Conservation (phyloP, 768 basidiomycete species). For the Kwoniella pini region DNA sequence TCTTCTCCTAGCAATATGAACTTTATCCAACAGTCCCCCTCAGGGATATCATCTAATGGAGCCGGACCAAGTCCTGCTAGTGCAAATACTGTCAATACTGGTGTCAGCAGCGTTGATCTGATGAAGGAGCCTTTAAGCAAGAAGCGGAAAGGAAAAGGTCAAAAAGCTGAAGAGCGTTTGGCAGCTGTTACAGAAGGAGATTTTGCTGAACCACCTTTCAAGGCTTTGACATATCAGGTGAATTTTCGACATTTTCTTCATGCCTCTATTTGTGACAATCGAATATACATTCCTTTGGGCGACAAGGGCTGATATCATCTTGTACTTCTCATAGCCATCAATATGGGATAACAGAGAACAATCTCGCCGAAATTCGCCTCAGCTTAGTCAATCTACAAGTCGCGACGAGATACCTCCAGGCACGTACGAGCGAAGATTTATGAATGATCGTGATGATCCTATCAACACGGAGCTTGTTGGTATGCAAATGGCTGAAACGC, state of each 20-base stretch:
- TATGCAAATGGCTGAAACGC: slow-evolving; percentile 27
- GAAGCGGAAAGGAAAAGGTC: slow-evolving; percentile 26
- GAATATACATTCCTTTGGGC: neutral
- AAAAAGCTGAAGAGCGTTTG: slow-evolving; percentile 35
- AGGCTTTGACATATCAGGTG: slow-evolving; percentile 39
- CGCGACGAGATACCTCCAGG: slow-evolving; percentile 26
- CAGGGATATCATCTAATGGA: slow-evolving; percentile 13
- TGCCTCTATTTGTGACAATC: neutral
- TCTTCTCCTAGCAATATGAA: slow-evolving; percentile 18
- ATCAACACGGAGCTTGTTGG: slow-evolving; percentile 34
- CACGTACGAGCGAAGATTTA: slow-evolving; percentile 15
- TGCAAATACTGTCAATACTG: neutral
- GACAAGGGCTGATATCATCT: neutral
- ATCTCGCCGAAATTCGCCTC: slow-evolving; percentile 31
- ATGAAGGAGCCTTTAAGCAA: neutral
- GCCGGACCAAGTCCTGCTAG: slow-evolving; percentile 16
- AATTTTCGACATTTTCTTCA: neutral
- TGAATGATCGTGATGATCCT: slow-evolving; percentile 35
- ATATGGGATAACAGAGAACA: slow-evolving; percentile 46
- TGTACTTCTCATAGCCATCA: slow-evolving; percentile 17
- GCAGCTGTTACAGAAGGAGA: slow-evolving; percentile 27
- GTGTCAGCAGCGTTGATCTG: slow-evolving; percentile 4
- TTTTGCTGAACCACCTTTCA: slow-evolving; percentile 43
- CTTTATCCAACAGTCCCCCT: slow-evolving; percentile 11
- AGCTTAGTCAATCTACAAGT: slow-evolving; percentile 25